These are phyloP conservation scores for Agrostemma githago DNA, from an alignment of 148 eudicot species.

Conservation along the genomic window DNA sequence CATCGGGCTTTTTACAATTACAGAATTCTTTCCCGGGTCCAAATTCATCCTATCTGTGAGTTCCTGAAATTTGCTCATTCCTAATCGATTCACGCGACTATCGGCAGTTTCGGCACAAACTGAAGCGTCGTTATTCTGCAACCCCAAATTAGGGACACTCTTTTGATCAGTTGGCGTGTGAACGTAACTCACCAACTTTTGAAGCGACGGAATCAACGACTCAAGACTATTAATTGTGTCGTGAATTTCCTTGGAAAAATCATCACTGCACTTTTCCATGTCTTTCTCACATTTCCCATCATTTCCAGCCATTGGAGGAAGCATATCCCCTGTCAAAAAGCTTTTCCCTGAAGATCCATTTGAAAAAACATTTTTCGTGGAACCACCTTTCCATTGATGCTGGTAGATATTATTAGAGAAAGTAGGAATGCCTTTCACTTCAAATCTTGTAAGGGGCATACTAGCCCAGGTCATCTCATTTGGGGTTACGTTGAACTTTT, in stretches of 20 bases:
- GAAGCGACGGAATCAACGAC: conserved; percentile 36
- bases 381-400: neutral
- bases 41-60: neutral
- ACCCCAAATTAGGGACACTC: neutral
- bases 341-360: conserved; percentile 7
- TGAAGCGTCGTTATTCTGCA: neutral
- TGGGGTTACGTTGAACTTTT: neutral
- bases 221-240: conserved; percentile 42
- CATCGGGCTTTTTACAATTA: neutral
- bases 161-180: neutral
- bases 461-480: conserved; percentile 3
- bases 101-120: neutral
- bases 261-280: neutral
- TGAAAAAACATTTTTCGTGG: neutral
- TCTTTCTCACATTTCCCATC: conserved; percentile 14
- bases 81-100: neutral
- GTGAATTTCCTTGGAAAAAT: conserved; percentile 38
- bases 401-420: neutral
- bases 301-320: neutral
- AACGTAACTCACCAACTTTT: conserved; percentile 21
- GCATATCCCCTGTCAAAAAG: neutral
- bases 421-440: conserved; percentile 2
- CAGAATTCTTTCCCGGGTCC: too few species aligned
- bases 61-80: neutral
- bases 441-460: conserved; percentile 9